Evolutionary conservation across 163 green algal species (phyloP).

Genomic region (Scenedesmus sp.): DNA sequence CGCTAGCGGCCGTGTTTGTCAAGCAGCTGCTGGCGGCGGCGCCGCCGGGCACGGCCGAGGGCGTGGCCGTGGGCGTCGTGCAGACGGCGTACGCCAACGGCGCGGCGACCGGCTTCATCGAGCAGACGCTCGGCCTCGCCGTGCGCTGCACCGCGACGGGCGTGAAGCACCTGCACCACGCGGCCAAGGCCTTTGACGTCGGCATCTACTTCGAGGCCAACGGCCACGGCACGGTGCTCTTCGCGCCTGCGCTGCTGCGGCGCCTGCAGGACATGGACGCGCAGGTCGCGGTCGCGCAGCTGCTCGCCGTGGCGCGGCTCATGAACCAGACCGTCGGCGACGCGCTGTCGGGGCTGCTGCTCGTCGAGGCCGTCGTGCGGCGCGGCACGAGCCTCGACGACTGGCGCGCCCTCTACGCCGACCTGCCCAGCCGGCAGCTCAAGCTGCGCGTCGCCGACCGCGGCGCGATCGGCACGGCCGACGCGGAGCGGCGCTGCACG

Average conservation of each 20-base stretch:
- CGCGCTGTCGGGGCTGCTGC: constrained; percentile 87
- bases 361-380: constrained; percentile 88
- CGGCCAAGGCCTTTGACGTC: constrained; percentile 87
- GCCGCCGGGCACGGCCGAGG: constrained; percentile 39
- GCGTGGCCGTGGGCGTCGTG: constrained; percentile 84
- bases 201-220: constrained; percentile 99
- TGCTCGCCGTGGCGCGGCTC: constrained; percentile 75
- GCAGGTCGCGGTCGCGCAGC: constrained; percentile 51
- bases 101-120: constrained; percentile 80
- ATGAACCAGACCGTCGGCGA: constrained; percentile 97
- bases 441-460: constrained; percentile 88
- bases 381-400: constrained; percentile 59
- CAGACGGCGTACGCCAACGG: constrained; percentile 99
- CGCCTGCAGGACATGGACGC: constrained; percentile 52
- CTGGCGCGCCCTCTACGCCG: constrained; percentile 87
- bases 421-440: constrained; percentile 85
- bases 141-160: constrained; percentile 72
- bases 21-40: constrained; percentile 67
- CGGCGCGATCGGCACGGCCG: constrained; percentile 75
- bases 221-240: constrained; percentile 96
- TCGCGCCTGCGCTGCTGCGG: constrained; percentile 62
- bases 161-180: constrained; percentile 94
- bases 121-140: constrained; percentile 56
- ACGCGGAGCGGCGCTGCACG: constrained; percentile 82
- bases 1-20: constrained; percentile 80